Percentiles rank a stretch among this genome's conserved stretches.
Evolutionary conservation across 805 yeast genomes (phyloP).

Genomic region (Hemisphaericaspora nanyangensis): DNA sequence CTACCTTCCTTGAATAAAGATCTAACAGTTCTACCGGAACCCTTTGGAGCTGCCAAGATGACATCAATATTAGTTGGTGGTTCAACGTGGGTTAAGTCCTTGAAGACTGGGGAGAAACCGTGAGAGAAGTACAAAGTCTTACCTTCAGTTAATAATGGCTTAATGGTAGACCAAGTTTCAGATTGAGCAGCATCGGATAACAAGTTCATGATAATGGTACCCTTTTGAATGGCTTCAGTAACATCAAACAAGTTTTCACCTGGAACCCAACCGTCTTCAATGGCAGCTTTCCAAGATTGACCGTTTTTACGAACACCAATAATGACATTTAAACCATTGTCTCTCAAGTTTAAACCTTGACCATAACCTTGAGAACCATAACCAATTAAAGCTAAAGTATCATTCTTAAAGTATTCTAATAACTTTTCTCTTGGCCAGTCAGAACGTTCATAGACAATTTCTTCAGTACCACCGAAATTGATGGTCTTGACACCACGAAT

Average conservation of each 20-base stretch:
- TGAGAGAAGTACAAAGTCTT: constrained; percentile 98
- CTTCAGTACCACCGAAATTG: constrained; percentile 94
- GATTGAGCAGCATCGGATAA: constrained; percentile 99
- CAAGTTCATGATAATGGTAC: constrained; percentile 96
- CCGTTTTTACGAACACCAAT: constrained; percentile 98
- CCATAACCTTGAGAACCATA: constrained; percentile 99
- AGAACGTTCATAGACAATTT: constrained; percentile 95
- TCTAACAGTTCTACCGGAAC: constrained; percentile 99
- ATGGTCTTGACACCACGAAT: constrained; percentile 93
- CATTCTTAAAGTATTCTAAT: constrained; percentile 94
- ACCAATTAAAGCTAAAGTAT: constrained; percentile 95
- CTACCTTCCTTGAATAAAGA: constrained; percentile 99
- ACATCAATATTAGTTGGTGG: constrained; percentile 95
- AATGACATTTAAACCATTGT: constrained; percentile 96
- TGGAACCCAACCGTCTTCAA: constrained; percentile 99
- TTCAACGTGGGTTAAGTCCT: constrained; percentile 93
- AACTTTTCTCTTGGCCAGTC: constrained; percentile 99
- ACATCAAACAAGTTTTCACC: constrained; percentile 97
- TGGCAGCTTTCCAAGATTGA: constrained; percentile 99
- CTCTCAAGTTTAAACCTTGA: constrained; percentile 98
- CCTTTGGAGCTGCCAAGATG: constrained; percentile 99
- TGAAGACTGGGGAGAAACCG: constrained; percentile 99
- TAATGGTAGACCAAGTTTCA: constrained; percentile 88
- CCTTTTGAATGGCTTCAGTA: constrained; percentile 85
- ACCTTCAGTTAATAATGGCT: constrained; percentile 92